phyloP scores from a whole-genome alignment of 2,329 filamentous ascomycete genomes.

The Alternaria gaisen region DNA sequence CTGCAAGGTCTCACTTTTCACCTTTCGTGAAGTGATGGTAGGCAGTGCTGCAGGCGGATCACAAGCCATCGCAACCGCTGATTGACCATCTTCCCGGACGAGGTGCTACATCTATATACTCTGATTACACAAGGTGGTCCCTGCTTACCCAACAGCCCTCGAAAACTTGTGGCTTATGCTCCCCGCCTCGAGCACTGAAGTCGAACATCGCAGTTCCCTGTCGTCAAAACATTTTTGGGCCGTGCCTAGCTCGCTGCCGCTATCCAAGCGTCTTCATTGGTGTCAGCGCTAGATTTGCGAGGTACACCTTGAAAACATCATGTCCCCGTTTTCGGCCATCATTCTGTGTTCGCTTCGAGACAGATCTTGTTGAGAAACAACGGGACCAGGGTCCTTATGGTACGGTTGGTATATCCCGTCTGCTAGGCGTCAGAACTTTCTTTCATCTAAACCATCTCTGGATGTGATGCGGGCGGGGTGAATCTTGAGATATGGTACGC shows the following conservation, averaged over 20 bases:
- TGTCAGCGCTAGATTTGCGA: conserved; percentile 6
- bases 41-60: conserved; percentile 21
- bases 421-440: conserved; percentile 16
- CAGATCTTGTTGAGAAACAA: conserved; percentile 25
- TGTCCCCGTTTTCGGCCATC: conserved; percentile 1
- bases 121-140: conserved; percentile 18
- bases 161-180: conserved; percentile 22
- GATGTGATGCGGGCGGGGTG: conserved; percentile 21
- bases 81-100: conserved; percentile 14
- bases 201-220: conserved; percentile 4
- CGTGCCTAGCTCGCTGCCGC: neutral
- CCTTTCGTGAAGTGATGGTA: conserved; percentile 16
- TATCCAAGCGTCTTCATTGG: conserved; percentile 5
- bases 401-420: conserved; percentile 8
- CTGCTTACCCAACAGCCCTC: conserved; percentile 37
- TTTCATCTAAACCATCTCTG: conserved; percentile 23
- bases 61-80: conserved; percentile 28
- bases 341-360: conserved; percentile 27
- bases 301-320: conserved; percentile 3
- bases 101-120: conserved; percentile 6
- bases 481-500: conserved; percentile 22
- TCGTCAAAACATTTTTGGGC: conserved; percentile 17
- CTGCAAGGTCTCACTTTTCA: conserved; percentile 19
- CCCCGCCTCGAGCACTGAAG: conserved; percentile 20
- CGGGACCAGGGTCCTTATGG: conserved; percentile 15